Evolutionary conservation across 768 basidiomycete species (phyloP), one percentile per base, ranked within the genome.

Genomic region (Lactarius akahatsu): DNA sequence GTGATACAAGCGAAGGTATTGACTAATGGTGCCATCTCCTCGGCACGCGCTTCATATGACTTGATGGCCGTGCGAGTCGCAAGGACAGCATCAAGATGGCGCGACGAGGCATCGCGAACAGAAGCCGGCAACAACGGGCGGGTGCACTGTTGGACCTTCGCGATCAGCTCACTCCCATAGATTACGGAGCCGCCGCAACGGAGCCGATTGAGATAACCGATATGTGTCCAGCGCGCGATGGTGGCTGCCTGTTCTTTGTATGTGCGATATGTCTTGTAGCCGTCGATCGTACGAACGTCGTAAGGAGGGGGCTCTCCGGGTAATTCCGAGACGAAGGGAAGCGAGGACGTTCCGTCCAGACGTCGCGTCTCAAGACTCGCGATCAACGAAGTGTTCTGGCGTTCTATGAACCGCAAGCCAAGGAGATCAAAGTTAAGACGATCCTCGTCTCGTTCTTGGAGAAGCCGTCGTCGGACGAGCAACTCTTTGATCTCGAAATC

Each of bases 401-500:
- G 73, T 26, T 82, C 76, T 13, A 89, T 78, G 71, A 96, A 89
- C 4, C 76, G 81, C 40, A 94, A 74, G 11, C 89, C 86, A 28
- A 92, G 78, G 23, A 87, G 70, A 50, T 85, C 85, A n/a, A 92
- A 76, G 69, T 89, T 83, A 45, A 88, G 68, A 59, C 63, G 73
- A 69, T 90, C 84, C 75, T 84, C 72, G 72, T 85, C 77, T 40
- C 78, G 72, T 16, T 83, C 82, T 36, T 80, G 76, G 13, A 95
- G 74, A 34, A 97, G 77, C 57, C 86, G 81, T 38, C 92, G 87
- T 15, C 97, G 85, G 41, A 96, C 76, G 38, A 98, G 83, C 70
- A 99, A 75, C 65, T 98, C 91, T 82, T 96, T 84, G 84, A 97
- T 85, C 79, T 94, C 81, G 76, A 87, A 88, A 77, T 92, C 86